Evolutionary conservation across 2,329 filamentous ascomycete species (phyloP), one percentile per base, ranked within the genome.

Genomic region (Trichoderma sp.): DNA sequence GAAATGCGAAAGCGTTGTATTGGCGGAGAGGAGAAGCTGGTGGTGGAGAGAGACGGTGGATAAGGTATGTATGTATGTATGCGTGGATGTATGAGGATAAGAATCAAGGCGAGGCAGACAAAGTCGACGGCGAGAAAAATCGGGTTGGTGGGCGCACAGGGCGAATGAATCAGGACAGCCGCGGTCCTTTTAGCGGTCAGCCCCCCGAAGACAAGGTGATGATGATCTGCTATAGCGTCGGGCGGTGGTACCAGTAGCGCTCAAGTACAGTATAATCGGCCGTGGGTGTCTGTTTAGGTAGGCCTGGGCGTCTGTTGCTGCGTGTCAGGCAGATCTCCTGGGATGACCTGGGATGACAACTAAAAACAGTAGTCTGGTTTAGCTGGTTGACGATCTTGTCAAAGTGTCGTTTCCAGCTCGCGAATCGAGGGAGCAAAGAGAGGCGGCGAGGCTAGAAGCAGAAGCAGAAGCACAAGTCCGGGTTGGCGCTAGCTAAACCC

Each of bases 211-310:
- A n/a, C n/a, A 64, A 58, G 56, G 71, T 70, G 71, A 72, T 72
- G 71, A 72, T 70, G 71, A 72, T 72, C 71, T 72, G 66, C 58
- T 72, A 70, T 72, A 72, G 71, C 71, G 71, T 70, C 71, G 70
- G 58, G 62, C 68, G 62, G 65, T 73, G 26, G 67, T 70, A 28
- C 63, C 65, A 64, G 66, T 72, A 72, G 71, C 51, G 71, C 71
- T 69, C 66, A 12, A 51, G 56, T 9, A 30, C 34, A 34, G 34
- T 36, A 36, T 36, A 36, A 36, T 36, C 28, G 28, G 30, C 53
- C 36, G 58, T 43, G 64, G 60, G 62, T 47, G 62, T 51, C 43
- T 39, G 26, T 65, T 18, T 53, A 53, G 39, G 39, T 34, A 32
- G 26, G 39, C 62, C 53, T 67, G 64, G 51, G 64, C 43, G 63